These are phyloP conservation scores for Evansstolkia leycettana DNA, from an alignment of 495 filamentous ascomycete genomes.

Conservation along the genomic window DNA sequence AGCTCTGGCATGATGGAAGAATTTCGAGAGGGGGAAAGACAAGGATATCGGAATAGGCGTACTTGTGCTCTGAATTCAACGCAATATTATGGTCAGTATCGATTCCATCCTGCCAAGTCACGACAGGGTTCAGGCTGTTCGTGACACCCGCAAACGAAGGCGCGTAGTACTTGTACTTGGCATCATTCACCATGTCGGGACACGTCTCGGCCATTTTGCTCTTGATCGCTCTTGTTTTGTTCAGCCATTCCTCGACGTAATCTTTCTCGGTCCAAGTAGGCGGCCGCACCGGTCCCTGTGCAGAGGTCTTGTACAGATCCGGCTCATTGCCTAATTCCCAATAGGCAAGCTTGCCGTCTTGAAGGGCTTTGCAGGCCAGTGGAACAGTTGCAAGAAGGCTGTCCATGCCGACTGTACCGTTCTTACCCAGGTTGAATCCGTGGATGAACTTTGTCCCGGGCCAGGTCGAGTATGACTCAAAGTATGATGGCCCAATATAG, in stretches of 20 bases:
- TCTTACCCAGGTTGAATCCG: constrained; percentile 52
- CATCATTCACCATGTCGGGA: constrained; percentile 31
- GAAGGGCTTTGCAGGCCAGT: constrained; percentile 46
- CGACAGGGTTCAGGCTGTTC: constrained; percentile 39
- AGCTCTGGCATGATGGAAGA: not conserved
- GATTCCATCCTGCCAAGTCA: constrained; percentile 39
- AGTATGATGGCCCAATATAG: constrained; percentile 49
- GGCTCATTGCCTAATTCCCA: constrained; percentile 63
- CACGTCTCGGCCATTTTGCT: constrained; percentile 35
- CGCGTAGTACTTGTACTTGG: constrained; percentile 39
- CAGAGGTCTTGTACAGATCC: constrained; percentile 44
- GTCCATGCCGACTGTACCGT: constrained; percentile 37
- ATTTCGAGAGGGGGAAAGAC: too few species aligned
- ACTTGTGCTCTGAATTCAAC: constrained; percentile 55
- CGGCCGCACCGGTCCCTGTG: constrained; percentile 41
- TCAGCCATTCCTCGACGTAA: constrained; percentile 51
- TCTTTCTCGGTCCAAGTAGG: constrained; percentile 41
- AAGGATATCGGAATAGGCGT: constrained; percentile 6
- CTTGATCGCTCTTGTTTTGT: constrained; percentile 38
- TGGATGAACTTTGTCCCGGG: constrained; percentile 44
- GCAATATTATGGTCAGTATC: constrained; percentile 37
- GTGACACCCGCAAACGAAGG: constrained; percentile 47
- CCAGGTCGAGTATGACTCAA: constrained; percentile 53
- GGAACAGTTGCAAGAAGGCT: constrained; percentile 42
- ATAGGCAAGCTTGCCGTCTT: constrained; percentile 32